Conservation (phyloP, 345 rosid genomes). For the Aurinia saxatilis region DNA sequence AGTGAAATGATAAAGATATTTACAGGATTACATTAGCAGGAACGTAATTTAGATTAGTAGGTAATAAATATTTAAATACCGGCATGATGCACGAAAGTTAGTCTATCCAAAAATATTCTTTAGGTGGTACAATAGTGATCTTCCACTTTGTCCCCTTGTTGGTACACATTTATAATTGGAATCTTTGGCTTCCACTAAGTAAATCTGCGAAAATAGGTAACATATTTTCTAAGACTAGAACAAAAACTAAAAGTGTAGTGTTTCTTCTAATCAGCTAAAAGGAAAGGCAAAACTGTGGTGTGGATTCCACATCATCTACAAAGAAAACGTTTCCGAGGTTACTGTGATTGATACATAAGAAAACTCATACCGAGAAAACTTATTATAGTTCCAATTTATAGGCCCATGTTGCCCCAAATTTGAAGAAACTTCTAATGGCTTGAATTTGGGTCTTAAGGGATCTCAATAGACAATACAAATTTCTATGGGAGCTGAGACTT, state of each 20-base stretch:
- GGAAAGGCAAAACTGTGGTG: not conserved
- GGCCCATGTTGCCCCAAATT: too few relatives aligned
- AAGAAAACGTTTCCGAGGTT: not conserved
- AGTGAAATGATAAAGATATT: not conserved
- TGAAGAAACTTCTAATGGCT: too few relatives aligned
- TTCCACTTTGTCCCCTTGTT: conserved; percentile 21
- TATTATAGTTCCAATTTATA: not conserved
- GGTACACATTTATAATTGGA: conserved; percentile 5
- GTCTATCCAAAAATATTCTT: not conserved
- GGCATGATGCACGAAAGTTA: not conserved
- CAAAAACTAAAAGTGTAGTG: not conserved
- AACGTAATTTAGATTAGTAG: not conserved
- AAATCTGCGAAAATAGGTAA: not conserved
- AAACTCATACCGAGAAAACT: too few relatives aligned
- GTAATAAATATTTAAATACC: not conserved
- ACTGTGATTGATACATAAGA: too few relatives aligned
- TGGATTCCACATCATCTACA: conserved; percentile 18
- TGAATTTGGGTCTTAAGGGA: too few relatives aligned
- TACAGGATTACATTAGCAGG: not conserved
- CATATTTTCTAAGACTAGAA: not conserved
- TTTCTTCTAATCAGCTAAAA: not conserved
- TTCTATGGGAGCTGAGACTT: too few relatives aligned
- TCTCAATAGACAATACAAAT: too few relatives aligned
- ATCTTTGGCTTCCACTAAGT: conserved; percentile 19
- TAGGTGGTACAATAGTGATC: not conserved